These are phyloP conservation scores for Hippophae rhamnoides DNA, from an alignment of 306 rosid genomes.

Conservation along the genomic window DNA sequence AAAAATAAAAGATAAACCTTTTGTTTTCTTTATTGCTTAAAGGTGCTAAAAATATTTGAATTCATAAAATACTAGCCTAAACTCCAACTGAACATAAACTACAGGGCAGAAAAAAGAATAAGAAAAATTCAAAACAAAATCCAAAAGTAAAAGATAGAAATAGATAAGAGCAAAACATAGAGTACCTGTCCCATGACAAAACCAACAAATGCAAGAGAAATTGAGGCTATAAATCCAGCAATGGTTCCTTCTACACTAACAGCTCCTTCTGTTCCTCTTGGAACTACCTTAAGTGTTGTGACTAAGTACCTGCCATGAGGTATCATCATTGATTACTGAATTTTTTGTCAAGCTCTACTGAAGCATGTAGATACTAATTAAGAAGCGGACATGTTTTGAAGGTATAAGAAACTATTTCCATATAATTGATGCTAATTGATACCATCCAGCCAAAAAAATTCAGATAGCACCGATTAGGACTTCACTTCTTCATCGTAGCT, in stretches of 20 bases:
- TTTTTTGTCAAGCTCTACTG: constrained; percentile 3
- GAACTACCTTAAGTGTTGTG: constrained; percentile 80
- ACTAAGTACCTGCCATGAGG: constrained; percentile 65
- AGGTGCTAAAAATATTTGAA: too few species aligned
- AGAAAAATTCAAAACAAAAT: neutral
- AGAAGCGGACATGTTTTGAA: neutral
- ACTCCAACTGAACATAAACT: too few species aligned
- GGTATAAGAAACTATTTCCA: too few species aligned
- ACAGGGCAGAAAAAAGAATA: neutral
- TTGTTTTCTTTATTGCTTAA: too few species aligned
- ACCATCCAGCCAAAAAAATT: neutral
- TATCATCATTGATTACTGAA: constrained; percentile 6
- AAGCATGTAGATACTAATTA: neutral
- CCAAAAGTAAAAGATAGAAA: neutral
- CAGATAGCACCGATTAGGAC: too few species aligned
- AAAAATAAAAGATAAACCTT: too few species aligned
- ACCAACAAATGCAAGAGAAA: constrained; percentile 56
- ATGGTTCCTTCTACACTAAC: constrained; percentile 88
- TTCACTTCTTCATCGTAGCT: too few species aligned
- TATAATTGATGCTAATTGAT: neutral
- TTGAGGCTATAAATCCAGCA: constrained; percentile 81
- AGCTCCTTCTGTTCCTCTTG: constrained; percentile 99
- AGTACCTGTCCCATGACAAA: constrained; percentile 68
- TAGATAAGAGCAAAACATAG: constrained; percentile 10
- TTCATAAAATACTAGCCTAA: too few species aligned